These are phyloP conservation scores for Strombidium stylifer DNA, from an alignment of 73 alveolate genomes.

Conservation along the genomic window DNA sequence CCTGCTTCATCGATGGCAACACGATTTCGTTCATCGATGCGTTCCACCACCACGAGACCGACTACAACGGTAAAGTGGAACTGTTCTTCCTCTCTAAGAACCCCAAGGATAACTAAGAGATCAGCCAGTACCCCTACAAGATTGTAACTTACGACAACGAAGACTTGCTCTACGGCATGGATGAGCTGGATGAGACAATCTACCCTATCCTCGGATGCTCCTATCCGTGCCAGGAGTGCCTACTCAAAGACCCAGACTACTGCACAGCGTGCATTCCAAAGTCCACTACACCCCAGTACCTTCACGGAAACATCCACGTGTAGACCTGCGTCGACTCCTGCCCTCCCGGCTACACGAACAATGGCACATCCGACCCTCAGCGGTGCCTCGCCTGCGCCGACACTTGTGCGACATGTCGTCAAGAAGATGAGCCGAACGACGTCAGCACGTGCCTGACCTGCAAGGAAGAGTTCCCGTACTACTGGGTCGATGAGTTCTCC, in stretches of 20 bases:
- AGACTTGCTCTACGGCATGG: slow-evolving; percentile 12
- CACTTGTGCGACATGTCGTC: slow-evolving; percentile 6
- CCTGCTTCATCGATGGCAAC: background rate
- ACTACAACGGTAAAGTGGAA: slow-evolving; percentile 11
- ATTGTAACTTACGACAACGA: slow-evolving; percentile 17
- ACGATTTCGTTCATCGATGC: slow-evolving; percentile 4
- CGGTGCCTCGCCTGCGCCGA: slow-evolving; percentile 14
- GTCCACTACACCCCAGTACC: slow-evolving; percentile 13
- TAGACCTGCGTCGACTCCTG: slow-evolving; percentile 18
- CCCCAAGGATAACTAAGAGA: slow-evolving; percentile 13
- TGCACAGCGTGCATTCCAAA: slow-evolving; percentile 34
- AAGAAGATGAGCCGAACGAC: background rate
- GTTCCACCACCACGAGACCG: background rate
- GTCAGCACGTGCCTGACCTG: slow-evolving; percentile 1
- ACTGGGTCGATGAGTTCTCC: background rate
- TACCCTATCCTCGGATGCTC: slow-evolving; percentile 33
- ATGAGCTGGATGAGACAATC: slow-evolving; percentile 14
- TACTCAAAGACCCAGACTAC: slow-evolving; percentile 5
- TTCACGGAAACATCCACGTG: background rate
- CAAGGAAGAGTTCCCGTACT: slow-evolving; percentile 1
- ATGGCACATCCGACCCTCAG: slow-evolving; percentile 8
- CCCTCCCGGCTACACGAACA: slow-evolving; percentile 11
- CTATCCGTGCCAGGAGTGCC: slow-evolving; percentile 46
- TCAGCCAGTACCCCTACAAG: background rate
- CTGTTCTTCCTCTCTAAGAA: slow-evolving; percentile 4